Base-by-base conservation (phyloP, 129 eudicot species). In the Saposhnikovia divaricata region DNA sequence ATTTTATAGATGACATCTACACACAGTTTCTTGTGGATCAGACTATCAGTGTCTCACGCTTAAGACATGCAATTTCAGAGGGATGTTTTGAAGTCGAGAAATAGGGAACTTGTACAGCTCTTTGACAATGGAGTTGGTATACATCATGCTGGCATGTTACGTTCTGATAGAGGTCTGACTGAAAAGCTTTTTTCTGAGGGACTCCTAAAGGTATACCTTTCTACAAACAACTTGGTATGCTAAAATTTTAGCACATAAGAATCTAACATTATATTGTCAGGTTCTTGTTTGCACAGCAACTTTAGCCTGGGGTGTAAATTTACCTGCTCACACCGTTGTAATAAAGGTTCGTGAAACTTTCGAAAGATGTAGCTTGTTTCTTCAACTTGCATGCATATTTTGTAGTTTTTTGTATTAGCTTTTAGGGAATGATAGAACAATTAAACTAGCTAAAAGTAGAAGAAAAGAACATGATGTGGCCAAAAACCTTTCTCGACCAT, bases 261-360 rank as follows among this genome's bases (percentile, higher is more conserved):
- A 39, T 28, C 45, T n/a, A 37, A 74, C 28, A 81, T 47, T 76
- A 45, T 83, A 79, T 74, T 71, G 70, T 81, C 91, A 96, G 99
- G 99, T 96, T 63, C 97, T 96, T 81, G 99, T 96, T 70, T 96
- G 99, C 90, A 96, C 99, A 44, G 99, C 99, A 55, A 96, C 99
- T 74, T 85, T 96, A 89, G 99, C 98, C 25, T 96, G 99, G 99
- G 99, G 99, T 80, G 99, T 96, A 34, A 96, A 96, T 85, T 88
- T 96, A 82, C 99, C 99, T 75, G 99, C 99, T 81, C 99, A 96
- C 83, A 96, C 99, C 47, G 99, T 96, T 79, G 99, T 96, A 77
- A 96, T 96, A 43, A 96, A 96, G 99, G 99, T 95, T 28, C 75
- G 85, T 79, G 12, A 55, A 44, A 42, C 12, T 2, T 46, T 74